Base-by-base conservation (phyloP, 192 early-diverging fungal genomes). In the Coemansia asiatica region DNA sequence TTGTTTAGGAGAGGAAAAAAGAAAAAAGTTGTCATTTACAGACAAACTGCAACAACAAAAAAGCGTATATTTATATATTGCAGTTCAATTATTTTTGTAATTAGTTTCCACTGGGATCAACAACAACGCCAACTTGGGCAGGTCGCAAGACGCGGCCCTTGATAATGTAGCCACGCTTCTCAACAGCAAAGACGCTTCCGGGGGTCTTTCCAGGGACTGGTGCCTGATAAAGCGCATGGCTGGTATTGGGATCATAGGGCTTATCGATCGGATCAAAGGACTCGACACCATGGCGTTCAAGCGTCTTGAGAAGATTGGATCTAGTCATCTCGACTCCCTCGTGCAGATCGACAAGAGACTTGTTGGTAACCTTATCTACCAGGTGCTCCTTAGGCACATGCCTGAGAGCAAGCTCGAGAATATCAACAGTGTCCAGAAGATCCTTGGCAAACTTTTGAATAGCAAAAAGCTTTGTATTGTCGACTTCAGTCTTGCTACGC, bases 401-500 rank as follows among this genome's bases (percentile, higher is more conserved):
- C 60, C 91, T 87, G 29, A 99, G 81, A 6, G 98, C 96, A 69
- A 98, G 83, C 60, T 81, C 83, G 49, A 99, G 85, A 31, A 97
- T 89, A 75, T 99, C 98, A 18, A 90, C 93, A 1, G 92, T 92
- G 31, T 91, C 90, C 8, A 99, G 75, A 29, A 99, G 81, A 68
- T 99, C 96, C 81, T 95, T 97, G 70, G 95, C 96, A 72, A 99
- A 99, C 85, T 96, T 96, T 81, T 93, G 93, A 68, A 99, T 94
- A 1, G 98, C 92, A 83, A 89, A 99, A 9, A 87, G 79, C 48
- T 91, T 87, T 54, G 89, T 87, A 33, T 87, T 85, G 22, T 90
- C 88, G 13, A 95, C 82, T 74, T 99, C 98, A 63, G 85, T 87
- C 68, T 90, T 89, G 36, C 91, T 90, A 36, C 96, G 89, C 61